Base-by-base conservation (phyloP, 208 protist genomes). In the Crithidia brevicula region DNA sequence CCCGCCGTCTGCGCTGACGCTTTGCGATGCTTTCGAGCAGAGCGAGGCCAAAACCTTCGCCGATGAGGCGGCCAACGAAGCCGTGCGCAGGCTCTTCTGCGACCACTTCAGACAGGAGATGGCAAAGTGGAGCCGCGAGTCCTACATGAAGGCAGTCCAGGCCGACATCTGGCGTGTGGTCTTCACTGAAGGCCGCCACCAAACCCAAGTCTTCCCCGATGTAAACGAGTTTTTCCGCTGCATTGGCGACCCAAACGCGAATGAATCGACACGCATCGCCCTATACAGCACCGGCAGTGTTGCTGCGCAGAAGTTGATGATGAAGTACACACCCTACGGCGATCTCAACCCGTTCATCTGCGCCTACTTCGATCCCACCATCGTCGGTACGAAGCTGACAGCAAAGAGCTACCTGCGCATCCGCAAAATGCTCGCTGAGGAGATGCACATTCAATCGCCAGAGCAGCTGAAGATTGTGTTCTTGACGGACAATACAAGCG, bases 221-320 rank as follows among this genome's bases (percentile, higher is more conserved):
- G 85, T 75, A 7, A 61, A 60, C 18, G 47, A 61, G 6, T 83
- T 52, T 54, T 77, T 71, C 58, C 85, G 52, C 42, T 73, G n/a
- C 8, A 46, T 20, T 7, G 59, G 46, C 5, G 13, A 50, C 22
- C 23, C 52, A 1, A 25, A 53, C 30, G 59, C 42, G 31, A 4
- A 42, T 1, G 31, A 20, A 20, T 25, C 42, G 46, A 68, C 72
- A 5, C 47, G 54, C 36, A 79, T 95, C 4, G 94, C 85, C 31
- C 82, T 98, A 10, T 98, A 95, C 71, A 95, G 88, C 28, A 84
- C 66, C 10, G 89, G 90, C 34, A 77, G 59, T 34, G 64, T 92
- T 2, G 64, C 43, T 1, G 77, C 92, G 8, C 93, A 98, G 75
- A 74, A 90, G 62, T 53, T 93, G 20, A 36, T 98, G 3, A 89